Base-by-base conservation (phyloP, 495 filamentous ascomycete genomes). In the Daldinia childiae region DNA sequence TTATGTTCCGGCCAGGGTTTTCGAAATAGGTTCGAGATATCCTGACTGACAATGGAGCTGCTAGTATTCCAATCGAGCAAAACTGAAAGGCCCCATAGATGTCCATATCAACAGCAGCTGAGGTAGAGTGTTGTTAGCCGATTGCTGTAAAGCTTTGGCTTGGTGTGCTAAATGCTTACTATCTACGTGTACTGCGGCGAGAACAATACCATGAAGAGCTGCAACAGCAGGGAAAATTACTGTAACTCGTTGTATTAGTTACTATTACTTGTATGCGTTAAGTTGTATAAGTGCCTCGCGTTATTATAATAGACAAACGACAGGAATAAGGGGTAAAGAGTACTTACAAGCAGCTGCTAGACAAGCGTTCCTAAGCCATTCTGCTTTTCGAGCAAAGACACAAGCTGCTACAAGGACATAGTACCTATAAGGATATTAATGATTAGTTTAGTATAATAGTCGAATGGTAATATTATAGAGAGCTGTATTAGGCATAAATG, bases 101-200 rank as follows among this genome's bases (percentile, higher is more conserved):
- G 72, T 90, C 88, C 87, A 90, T 87, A 69, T 90, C 88, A 19
- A 89, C 80, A 39, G 86, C 87, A 30, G 78, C 87, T 88, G 57
- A 38, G 29, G 34, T 30, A 34, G n/a, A 15, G 15, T 36, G 15
- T 5, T 55, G 68, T 76, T n/a, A 72, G 71, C 50, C 21, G 15
- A 0, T 24, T 48, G 30, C 0, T 17, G 6, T 17, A 21, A 30
- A 70, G 6, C 30, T 58, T 24, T 43, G 50, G 6, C 6, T 54
- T 6, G 50, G 21, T 30, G 39, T 21, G 21, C n/a, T 14, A 21
- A 34, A 14, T 38, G 77, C 85, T 77, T 66, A 88, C 87, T 79
- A 38, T 84, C 75, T 21, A 82, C 75, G 73, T 89, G 86, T 26
- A 87, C 32, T 4, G 80, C 77, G 1, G 86, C 85, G 6, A 90